These are phyloP conservation scores for Fusarium proliferatum DNA, from an alignment of 2,329 filamentous ascomycete species.

Conservation along the genomic window DNA sequence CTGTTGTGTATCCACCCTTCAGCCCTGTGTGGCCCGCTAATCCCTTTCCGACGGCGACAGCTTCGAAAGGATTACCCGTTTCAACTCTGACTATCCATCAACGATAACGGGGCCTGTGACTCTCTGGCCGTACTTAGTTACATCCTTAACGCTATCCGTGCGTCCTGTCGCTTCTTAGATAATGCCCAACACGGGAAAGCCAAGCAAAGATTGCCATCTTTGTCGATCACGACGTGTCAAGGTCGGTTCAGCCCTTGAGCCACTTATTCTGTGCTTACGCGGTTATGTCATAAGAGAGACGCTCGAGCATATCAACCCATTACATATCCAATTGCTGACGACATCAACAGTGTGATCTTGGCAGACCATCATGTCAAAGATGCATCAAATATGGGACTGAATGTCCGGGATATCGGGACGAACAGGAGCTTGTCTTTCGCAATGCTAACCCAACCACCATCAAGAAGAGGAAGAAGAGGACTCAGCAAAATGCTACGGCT, in stretches of 20 bases:
- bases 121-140: background rate
- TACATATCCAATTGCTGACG: conserved; percentile 15
- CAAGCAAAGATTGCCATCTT: conserved; percentile 55
- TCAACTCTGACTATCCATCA: conserved; percentile 29
- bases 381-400: conserved; percentile 55
- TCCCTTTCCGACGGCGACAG: conserved; percentile 28
- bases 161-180: background rate
- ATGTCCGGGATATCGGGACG: conserved; percentile 55
- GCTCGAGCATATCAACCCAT: background rate
- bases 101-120: conserved; percentile 7
- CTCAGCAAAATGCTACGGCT: conserved; percentile 11
- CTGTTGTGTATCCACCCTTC: conserved; percentile 6
- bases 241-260: conserved; percentile 43
- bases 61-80: conserved; percentile 46
- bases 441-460: conserved; percentile 46
- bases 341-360: conserved; percentile 53
- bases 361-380: conserved; percentile 52
- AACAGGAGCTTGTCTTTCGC: conserved; percentile 55
- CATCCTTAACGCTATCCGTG: background rate
- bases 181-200: conserved; percentile 57
- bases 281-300: conserved; percentile 10
- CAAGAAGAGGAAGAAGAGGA: conserved; percentile 49
- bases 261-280: conserved; percentile 6
- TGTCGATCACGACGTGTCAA: conserved; percentile 55
- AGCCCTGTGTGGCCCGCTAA: conserved; percentile 36